Evolutionary conservation across 192 early-diverging fungal species (phyloP).

Genomic region (Coemansia sp.): DNA sequence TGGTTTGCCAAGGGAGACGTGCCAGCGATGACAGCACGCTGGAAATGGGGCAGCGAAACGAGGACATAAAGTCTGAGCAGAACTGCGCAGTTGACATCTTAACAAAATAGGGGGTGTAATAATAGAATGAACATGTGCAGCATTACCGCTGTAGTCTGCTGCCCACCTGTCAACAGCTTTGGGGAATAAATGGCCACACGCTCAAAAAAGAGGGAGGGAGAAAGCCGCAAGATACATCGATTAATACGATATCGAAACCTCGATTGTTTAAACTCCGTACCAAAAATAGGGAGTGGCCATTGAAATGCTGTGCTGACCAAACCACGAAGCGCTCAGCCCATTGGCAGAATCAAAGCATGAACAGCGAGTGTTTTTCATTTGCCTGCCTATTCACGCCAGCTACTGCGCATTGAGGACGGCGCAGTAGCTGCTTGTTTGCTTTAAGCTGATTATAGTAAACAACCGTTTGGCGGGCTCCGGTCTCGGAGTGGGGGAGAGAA

Average conservation of each 20-base stretch:
- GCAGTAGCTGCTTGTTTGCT: background rate
- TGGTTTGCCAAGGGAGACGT: too few relatives aligned
- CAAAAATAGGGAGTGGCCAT: conserved; percentile 2
- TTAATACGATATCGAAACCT: conserved; percentile 14
- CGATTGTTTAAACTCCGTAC: conserved; percentile 23
- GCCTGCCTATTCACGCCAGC: background rate
- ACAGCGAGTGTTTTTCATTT: background rate
- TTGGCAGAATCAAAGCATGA: background rate
- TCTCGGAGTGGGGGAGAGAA: conserved; percentile 9
- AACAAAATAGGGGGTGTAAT: background rate
- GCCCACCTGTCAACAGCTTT: background rate
- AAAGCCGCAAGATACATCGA: background rate
- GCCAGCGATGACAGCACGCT: too few relatives aligned
- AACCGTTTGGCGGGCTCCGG: background rate
- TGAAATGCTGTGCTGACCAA: conserved; percentile 13
- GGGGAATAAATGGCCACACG: background rate
- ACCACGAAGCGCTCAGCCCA: background rate
- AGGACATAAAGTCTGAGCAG: background rate
- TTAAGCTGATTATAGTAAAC: background rate
- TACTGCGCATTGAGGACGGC: background rate
- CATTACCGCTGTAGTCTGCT: conserved; percentile 1
- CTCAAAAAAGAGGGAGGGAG: background rate
- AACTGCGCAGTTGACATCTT: conserved; percentile 15
- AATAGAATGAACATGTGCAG: conserved; percentile 9
- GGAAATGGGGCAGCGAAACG: too few relatives aligned